Conservation (phyloP, 1,284 basidiomycete genomes). For the Austroboletus niveus region DNA sequence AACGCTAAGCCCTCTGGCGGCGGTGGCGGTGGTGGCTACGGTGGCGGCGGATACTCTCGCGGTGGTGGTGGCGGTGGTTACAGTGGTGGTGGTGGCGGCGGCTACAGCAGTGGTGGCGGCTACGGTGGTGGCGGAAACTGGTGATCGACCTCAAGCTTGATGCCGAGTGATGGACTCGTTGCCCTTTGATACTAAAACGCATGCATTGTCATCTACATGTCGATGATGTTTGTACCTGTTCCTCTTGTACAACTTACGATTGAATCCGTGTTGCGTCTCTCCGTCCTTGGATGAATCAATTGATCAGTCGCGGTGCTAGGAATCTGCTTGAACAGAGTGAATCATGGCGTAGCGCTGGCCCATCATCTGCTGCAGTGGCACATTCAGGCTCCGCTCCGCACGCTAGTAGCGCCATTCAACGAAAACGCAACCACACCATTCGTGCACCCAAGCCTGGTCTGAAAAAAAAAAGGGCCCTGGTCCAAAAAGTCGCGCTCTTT, state of each 20-base stretch:
- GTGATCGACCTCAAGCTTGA: conserved; percentile 11
- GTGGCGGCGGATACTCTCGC: conserved; percentile 19
- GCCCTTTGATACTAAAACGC: conserved; percentile 7
- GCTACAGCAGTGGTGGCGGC: not conserved
- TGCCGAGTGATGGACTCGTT: not conserved
- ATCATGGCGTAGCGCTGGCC: too few relatives aligned
- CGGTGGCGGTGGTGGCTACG: conserved; percentile 3
- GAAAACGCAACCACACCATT: too few relatives aligned
- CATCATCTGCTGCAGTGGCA: too few relatives aligned
- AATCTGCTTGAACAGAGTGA: too few relatives aligned
- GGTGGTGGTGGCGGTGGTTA: conserved; percentile 10
- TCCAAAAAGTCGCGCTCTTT: too few relatives aligned
- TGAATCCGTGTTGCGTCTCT: too few relatives aligned
- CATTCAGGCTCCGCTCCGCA: too few relatives aligned
- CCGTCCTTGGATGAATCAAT: too few relatives aligned
- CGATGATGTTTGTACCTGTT: conserved; percentile 6
- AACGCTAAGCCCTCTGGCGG: conserved; percentile 63
- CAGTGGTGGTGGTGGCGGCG: conserved; percentile 7
- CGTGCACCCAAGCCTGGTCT: too few relatives aligned
- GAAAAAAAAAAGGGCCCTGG: too few relatives aligned
- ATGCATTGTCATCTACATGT: conserved; percentile 7
- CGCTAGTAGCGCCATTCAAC: too few relatives aligned
- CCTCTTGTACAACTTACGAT: conserved; percentile 1
- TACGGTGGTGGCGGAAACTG: conserved; percentile 9
- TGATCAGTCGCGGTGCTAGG: too few relatives aligned